Conservation (phyloP, 2,329 filamentous ascomycete species). For the Colletotrichum sp. region DNA sequence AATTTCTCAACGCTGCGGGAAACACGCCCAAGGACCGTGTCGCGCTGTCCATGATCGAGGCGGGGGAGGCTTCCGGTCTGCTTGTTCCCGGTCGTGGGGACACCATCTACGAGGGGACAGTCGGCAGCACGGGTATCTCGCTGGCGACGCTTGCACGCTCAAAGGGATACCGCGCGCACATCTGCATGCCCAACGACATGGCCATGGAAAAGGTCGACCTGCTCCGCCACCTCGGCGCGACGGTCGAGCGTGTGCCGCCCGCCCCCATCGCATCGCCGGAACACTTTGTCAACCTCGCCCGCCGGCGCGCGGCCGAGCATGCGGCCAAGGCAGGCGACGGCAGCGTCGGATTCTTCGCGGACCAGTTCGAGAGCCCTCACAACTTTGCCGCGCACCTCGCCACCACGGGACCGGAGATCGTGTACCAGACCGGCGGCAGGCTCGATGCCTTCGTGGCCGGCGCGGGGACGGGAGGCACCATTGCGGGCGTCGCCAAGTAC, state of each 20-base stretch:
- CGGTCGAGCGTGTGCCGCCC: constrained; percentile 88
- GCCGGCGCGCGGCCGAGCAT: constrained; percentile 76
- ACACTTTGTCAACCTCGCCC: constrained; percentile 94
- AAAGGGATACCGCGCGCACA: constrained; percentile 88
- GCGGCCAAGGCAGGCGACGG: constrained; percentile 58
- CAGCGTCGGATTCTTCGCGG: constrained; percentile 88
- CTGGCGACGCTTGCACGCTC: constrained; percentile 88
- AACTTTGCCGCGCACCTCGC: constrained; percentile 87
- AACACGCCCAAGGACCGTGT: constrained; percentile 95
- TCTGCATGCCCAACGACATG: constrained; percentile 97
- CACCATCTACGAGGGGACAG: constrained; percentile 96
- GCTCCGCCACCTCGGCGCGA: constrained; percentile 85
- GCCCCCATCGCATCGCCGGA: constrained; percentile 91
- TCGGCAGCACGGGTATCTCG: constrained; percentile 95
- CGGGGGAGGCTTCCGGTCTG: constrained; percentile 79
- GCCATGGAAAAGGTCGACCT: constrained; percentile 87
- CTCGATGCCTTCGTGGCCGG: constrained; percentile 91
- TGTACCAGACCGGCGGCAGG: constrained; percentile 72
- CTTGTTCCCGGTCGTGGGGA: constrained; percentile 83
- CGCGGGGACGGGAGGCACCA: constrained; percentile 92
- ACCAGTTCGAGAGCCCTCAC: constrained; percentile 91
- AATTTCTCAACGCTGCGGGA: constrained; percentile 95
- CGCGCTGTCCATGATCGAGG: constrained; percentile 84
- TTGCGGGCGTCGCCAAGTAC: constrained; percentile 83
- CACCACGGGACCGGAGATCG: constrained; percentile 90